Percentiles rank a stretch among this genome's conserved stretches.
Conservation (phyloP, 495 filamentous ascomycete species). For the Neurospora sp. region DNA sequence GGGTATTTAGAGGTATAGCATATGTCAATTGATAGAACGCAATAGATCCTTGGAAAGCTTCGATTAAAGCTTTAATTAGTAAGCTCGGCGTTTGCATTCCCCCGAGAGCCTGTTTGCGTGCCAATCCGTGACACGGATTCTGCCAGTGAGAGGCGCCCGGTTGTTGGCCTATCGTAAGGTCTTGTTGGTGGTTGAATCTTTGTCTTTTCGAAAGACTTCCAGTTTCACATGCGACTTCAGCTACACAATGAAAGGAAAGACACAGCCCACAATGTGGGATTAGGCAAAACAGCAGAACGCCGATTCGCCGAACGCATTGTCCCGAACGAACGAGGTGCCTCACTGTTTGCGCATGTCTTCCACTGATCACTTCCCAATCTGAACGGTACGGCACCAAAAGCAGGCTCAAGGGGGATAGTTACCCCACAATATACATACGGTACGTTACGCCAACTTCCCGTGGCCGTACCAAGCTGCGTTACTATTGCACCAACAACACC, state of each 20-base stretch:
- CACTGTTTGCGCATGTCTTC: too few species aligned
- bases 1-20: not conserved
- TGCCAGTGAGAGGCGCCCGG: not conserved
- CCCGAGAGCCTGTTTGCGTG: not conserved
- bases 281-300: not conserved
- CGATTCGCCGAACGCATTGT: not conserved
- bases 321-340: too few species aligned
- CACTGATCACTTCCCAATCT: too few species aligned
- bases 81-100: not conserved
- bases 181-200: not conserved
- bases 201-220: not conserved
- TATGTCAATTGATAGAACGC: not conserved
- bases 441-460: too few species aligned
- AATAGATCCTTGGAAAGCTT: not conserved
- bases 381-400: too few species aligned
- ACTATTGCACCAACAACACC: too few species aligned
- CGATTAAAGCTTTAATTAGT: not conserved
- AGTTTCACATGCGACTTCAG: too few species aligned
- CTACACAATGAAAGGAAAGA: too few species aligned
- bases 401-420: too few species aligned
- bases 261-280: not conserved
- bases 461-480: too few species aligned
- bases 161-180: not conserved
- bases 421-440: too few species aligned
- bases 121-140: not conserved